phyloP scores from a whole-genome alignment of 768 basidiomycete species.

The Astraeus odoratus region DNA sequence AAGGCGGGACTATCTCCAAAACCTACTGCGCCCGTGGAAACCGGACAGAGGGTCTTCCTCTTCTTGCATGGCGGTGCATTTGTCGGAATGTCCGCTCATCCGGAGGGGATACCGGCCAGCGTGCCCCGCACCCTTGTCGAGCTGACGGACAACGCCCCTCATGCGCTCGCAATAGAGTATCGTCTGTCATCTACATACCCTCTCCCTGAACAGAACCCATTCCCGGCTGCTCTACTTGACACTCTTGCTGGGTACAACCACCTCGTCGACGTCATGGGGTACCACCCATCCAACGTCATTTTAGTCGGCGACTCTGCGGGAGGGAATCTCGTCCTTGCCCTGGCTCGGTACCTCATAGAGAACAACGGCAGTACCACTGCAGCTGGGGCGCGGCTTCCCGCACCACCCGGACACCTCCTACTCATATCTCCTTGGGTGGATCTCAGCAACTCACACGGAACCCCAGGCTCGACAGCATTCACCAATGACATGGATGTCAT shows the following conservation, averaged over 20 bases:
- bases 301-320: constrained; percentile 74
- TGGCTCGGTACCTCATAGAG: constrained; percentile 55
- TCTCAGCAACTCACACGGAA: constrained; percentile 31
- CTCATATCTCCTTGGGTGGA: constrained; percentile 56
- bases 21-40: constrained; percentile 30
- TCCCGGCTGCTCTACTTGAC: constrained; percentile 72
- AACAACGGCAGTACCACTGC: constrained; percentile 26
- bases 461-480: constrained; percentile 32
- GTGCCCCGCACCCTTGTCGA: constrained; percentile 44
- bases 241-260: constrained; percentile 68
- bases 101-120: constrained; percentile 38
- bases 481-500: constrained; percentile 29
- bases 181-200: constrained; percentile 49
- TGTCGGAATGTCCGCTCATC: constrained; percentile 47
- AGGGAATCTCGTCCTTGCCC: constrained; percentile 60
- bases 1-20: constrained; percentile 31
- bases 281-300: constrained; percentile 54
- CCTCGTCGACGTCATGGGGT: constrained; percentile 51
- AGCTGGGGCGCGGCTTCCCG: constrained; percentile 27
- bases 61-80: constrained; percentile 62
- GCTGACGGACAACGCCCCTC: constrained; percentile 35
- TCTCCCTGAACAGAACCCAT: constrained; percentile 42
- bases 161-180: constrained; percentile 64
- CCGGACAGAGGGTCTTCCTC: constrained; percentile 53
- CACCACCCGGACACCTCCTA: constrained; percentile 41